Evolutionary conservation across 768 basidiomycete species (phyloP).

Genomic region (Chalciporus pseudorubinellus): DNA sequence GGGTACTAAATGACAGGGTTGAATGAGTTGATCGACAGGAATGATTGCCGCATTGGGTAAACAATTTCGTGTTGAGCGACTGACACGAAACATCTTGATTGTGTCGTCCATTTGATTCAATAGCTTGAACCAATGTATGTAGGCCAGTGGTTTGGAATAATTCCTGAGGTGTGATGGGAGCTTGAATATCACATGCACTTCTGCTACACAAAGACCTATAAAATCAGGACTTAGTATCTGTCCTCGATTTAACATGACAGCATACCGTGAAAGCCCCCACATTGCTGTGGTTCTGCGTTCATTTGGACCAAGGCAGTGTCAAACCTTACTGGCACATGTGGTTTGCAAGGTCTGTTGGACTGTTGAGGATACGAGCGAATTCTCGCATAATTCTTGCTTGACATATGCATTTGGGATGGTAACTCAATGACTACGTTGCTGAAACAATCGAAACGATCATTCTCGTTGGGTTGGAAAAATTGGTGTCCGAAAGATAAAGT

Average conservation of each 20-base stretch:
- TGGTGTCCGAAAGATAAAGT: not conserved
- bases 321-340: too few relatives aligned
- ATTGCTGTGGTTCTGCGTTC: too few relatives aligned
- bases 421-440: not conserved
- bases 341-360: not conserved
- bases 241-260: too few relatives aligned
- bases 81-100: not conserved
- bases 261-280: not conserved
- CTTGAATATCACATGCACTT: slow-evolving; percentile 28
- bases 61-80: not conserved
- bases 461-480: not conserved
- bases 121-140: slow-evolving; percentile 26
- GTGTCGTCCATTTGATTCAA: not conserved
- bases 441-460: not conserved
- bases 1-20: not conserved
- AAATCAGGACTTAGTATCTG: too few relatives aligned
- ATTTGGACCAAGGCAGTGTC: too few relatives aligned
- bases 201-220: slow-evolving; percentile 24
- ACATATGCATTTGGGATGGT: not conserved
- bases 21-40: not conserved
- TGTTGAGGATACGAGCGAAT: not conserved
- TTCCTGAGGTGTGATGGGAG: slow-evolving; percentile 14
- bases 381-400: not conserved
- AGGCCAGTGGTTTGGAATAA: slow-evolving; percentile 21
- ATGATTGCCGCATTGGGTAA: not conserved